Evolutionary conservation across 306 rosid species (phyloP).

Genomic region (Purshia tridentata): DNA sequence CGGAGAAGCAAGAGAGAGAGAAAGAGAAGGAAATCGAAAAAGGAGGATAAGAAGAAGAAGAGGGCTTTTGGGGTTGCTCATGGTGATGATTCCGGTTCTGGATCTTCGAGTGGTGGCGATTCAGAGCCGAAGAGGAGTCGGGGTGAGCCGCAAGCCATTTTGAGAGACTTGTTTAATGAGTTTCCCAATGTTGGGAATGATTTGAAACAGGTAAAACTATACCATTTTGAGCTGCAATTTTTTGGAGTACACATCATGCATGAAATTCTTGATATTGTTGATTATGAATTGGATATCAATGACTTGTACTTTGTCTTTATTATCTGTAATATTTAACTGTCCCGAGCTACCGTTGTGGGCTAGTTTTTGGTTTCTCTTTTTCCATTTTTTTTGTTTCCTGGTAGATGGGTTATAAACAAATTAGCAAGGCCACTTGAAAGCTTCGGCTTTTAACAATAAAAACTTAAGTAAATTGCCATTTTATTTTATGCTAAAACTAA

Average conservation of each 20-base stretch:
- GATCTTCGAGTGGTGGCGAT: conserved; percentile 31
- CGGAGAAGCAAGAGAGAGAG: conserved; percentile 42
- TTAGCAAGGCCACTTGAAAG: too few species aligned
- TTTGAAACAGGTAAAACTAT: conserved; percentile 56
- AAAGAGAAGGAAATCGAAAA: conserved; percentile 37
- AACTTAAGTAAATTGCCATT: background rate
- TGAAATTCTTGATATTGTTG: background rate
- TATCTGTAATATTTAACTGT: too few species aligned
- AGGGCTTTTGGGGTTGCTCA: conserved; percentile 38
- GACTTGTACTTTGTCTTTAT: background rate
- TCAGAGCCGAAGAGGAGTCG: conserved; percentile 33
- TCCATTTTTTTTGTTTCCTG: background rate
- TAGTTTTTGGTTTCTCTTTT: background rate
- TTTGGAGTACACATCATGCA: background rate
- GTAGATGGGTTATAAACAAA: background rate
- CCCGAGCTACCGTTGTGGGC: too few species aligned
- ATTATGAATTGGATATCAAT: background rate
- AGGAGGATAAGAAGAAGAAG: conserved; percentile 40
- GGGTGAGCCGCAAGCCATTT: conserved; percentile 45
- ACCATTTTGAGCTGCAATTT: background rate
- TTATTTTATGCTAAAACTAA: background rate
- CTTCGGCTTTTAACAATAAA: background rate
- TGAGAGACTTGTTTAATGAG: conserved; percentile 51
- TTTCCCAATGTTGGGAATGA: conserved; percentile 75
- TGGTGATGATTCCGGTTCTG: conserved; percentile 23